Conservation (phyloP, 208 protist genomes). For the Leishmania major region DNA sequence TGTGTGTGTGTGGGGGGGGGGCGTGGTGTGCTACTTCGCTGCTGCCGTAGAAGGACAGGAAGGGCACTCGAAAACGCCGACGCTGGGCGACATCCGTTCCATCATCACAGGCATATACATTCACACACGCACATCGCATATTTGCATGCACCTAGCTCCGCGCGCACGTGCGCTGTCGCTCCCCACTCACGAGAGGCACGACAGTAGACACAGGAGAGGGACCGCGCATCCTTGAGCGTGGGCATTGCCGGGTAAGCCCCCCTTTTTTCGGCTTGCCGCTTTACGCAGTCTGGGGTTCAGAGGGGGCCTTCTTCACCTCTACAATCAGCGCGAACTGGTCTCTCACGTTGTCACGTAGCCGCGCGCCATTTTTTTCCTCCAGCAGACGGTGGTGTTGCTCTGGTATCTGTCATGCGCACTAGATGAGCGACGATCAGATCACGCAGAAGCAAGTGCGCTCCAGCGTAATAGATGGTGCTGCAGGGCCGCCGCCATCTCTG, state of each 20-base stretch:
- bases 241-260: neutral
- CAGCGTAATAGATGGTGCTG: slow-evolving; percentile 1
- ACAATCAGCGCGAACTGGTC: neutral
- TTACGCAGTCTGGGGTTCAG: neutral
- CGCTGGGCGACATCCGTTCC: neutral
- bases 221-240: neutral
- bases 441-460: neutral
- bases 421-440: neutral
- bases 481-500: neutral
- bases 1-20: neutral
- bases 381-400: neutral
- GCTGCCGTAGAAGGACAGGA: neutral
- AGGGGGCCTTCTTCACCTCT: neutral
- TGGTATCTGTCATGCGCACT: slow-evolving; percentile 2
- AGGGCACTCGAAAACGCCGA: neutral
- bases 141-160: neutral
- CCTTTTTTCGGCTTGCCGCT: neutral
- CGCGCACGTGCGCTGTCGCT: neutral
- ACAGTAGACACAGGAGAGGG: neutral
- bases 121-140: neutral
- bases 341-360: neutral
- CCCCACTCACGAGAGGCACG: neutral
- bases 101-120: neutral
- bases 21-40: neutral
- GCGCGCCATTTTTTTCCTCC: neutral